These are phyloP conservation scores for Chlorella sp. DNA, from an alignment of 139 green algal genomes.

Conservation along the genomic window DNA sequence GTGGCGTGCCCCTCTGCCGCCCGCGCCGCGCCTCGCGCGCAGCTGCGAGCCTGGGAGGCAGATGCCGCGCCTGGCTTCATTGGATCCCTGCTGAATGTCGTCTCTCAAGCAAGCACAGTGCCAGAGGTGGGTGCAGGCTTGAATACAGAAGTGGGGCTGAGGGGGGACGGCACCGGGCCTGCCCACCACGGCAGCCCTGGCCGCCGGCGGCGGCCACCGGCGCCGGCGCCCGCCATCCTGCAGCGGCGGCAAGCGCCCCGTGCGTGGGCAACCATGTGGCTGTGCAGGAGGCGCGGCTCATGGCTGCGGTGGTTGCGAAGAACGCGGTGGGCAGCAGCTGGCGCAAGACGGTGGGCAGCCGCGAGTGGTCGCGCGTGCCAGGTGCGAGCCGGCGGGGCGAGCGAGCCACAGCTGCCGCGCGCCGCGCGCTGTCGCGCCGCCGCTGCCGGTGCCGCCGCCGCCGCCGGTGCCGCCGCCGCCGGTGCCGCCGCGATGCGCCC, in stretches of 20 bases:
- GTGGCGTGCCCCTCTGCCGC: no score
- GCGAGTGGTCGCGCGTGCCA: slow-evolving; percentile 56
- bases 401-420: no score
- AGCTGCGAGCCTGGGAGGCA: slow-evolving; percentile 63
- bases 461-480: no score
- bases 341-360: slow-evolving; percentile 76
- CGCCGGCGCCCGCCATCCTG: no score
- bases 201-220: no score
- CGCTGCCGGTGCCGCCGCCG: no score
- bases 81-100: slow-evolving; percentile 61
- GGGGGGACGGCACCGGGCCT: no score
- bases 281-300: slow-evolving; percentile 63
- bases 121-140: slow-evolving; percentile 70
- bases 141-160: no score
- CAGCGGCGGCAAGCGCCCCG: not conserved
- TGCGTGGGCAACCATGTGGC: not conserved
- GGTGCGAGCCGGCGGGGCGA: no score
- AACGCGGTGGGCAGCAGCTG: slow-evolving; percentile 79
- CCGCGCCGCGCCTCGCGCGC: slow-evolving; percentile 46
- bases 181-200: no score
- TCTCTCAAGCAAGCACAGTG: slow-evolving; percentile 48
- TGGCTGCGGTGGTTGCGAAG: slow-evolving; percentile 80
- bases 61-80: slow-evolving; percentile 74
- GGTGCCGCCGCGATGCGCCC: not conserved
- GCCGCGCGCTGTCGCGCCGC: no score